A percentile compares a stretch with the other conserved stretches of the same genome.
Evolutionary conservation across 169 alveolate genomes (phyloP).

Genomic region (Plasmodium relictum): DNA sequence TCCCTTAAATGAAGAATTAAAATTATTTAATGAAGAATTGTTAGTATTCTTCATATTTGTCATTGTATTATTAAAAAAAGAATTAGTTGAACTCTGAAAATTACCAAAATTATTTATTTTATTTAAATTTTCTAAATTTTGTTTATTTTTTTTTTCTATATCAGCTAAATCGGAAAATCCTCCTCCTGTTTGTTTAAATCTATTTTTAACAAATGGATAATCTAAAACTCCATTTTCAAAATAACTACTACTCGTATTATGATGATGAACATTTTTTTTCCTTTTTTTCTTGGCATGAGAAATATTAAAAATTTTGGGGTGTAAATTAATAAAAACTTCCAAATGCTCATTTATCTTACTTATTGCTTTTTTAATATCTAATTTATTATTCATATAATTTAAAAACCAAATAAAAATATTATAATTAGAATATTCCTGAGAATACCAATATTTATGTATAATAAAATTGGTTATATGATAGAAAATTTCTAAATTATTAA

Average conservation of each 20-base stretch:
- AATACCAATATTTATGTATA: conserved; percentile 76
- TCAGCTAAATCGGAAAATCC: conserved; percentile 36
- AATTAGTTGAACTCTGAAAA: conserved; percentile 7
- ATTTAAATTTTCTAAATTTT: conserved; percentile 16
- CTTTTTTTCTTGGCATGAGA: conserved; percentile 73
- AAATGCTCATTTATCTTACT: conserved; percentile 45
- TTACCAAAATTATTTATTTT: conserved; percentile 29
- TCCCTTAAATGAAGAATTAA: conserved; percentile 36
- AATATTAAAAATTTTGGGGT: conserved; percentile 62
- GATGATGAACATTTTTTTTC: conserved; percentile 30
- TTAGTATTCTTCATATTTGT: conserved; percentile 9
- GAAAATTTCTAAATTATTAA: conserved; percentile 66
- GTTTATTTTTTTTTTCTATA: conserved; percentile 39
- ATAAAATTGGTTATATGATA: conserved; percentile 69
- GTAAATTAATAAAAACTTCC: conserved; percentile 63
- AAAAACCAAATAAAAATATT: conserved; percentile 71
- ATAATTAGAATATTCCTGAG: conserved; percentile 48
- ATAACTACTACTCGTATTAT: conserved; percentile 8
- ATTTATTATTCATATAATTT: conserved; percentile 54
- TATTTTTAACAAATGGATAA: conserved; percentile 53
- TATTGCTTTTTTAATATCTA: conserved; percentile 55
- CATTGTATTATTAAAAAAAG: conserved; percentile 19
- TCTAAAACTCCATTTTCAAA: conserved; percentile 72
- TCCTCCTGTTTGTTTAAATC: conserved; percentile 58
- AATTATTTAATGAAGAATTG: neutral